Base-by-base conservation (phyloP, 306 rosid species). In the Malus orientalis region DNA sequence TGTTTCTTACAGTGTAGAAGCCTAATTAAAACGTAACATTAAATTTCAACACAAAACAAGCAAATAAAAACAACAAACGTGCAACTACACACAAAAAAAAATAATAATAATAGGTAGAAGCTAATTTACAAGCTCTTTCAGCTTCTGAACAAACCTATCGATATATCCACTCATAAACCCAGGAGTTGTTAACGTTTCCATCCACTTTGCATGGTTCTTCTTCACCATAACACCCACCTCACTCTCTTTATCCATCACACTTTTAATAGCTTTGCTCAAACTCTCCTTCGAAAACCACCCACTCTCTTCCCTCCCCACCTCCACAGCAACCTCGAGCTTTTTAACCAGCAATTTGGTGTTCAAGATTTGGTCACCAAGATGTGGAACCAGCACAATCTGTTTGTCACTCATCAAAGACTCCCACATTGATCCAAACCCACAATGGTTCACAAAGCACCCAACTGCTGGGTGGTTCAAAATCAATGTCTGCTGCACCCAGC, bases 341-440 rank as follows among this genome's bases (percentile, higher is more conserved):
- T 76, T 80, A 61, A 80, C 88, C 30, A 89, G 53, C 0, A 89
- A 30, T 83, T 74, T 89, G 0, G 93, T 54, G 64, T 88, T 91
- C 86, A 91, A 69, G 1, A 86, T 45, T 13, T 91, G 95, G 42
- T 91, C 97, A 0, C 82, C 84, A n/a, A 89, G 60, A 5, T 68
- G 73, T 3, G 97, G 91, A 0, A 80, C 71, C 29, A 86, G 11
- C 53, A 91, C 91, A 30, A 89, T 86, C 71, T 85, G 91, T 1
- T 81, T 74, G 0, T 87, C 87, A 18, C 73, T 81, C 88, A 89
- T 75, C 76, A 89, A 60, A 16, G 89, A 82, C 76, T 88, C 97
- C 95, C 93, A 88, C 93, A 89, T 86, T 0, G 97, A 89, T 20
- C 97, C 93, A 29, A 88, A 89, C 16, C 95, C 97, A 76, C 94